Base-by-base conservation (phyloP, 1,284 basidiomycete species). In the Amylostereum areolatum region DNA sequence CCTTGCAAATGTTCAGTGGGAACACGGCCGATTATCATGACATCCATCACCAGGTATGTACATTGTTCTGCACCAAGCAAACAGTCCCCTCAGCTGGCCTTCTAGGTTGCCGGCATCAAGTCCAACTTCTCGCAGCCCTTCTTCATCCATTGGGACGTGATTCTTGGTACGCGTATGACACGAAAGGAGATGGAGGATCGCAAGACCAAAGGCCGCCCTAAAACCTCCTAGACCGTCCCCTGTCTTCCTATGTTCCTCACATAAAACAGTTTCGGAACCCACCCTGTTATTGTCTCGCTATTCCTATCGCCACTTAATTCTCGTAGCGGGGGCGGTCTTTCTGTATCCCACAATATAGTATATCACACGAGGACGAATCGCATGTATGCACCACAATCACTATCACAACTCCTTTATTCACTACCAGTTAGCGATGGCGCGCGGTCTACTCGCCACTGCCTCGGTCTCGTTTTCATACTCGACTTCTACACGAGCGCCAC, bases 21-120 rank as follows among this genome's bases (percentile, higher is more conserved):
- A 99, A 99, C 66, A 97, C 92, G 63, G 90, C 94, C 2, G 92
- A 97, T 66, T 99, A 97, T 67, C 96, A 98, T 67, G 96, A 98
- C 67, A 97, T 99, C 53, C 96, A 99, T 65, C 96, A 98, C 68
- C 90, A 92, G 77, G 87, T 85, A 57, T 33, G 72, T 64, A 4
- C 45, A 33, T 31, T n/a, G 33, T 42, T 8, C 8, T 10, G 10
- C 7, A 11, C 41, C n/a, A 8, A 47, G n/a, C n/a, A 6, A 24
- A 47, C 18, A 40, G 25, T 44, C 27, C 48, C 27, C n/a, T 36
- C 12, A 18, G 9, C 42, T 55, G 6, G 46, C 33, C 28, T 25
- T 28, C 18, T 62, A 95, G 83, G 72, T 78, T 51, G 86, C 92
- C 58, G 96, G 97, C 3, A 91, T 98, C 70, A 97, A 97, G 69